Evolutionary conservation across 2,329 filamentous ascomycete species (phyloP), one percentile per base, ranked within the genome.

Genomic region (Fusarium kyushuense): DNA sequence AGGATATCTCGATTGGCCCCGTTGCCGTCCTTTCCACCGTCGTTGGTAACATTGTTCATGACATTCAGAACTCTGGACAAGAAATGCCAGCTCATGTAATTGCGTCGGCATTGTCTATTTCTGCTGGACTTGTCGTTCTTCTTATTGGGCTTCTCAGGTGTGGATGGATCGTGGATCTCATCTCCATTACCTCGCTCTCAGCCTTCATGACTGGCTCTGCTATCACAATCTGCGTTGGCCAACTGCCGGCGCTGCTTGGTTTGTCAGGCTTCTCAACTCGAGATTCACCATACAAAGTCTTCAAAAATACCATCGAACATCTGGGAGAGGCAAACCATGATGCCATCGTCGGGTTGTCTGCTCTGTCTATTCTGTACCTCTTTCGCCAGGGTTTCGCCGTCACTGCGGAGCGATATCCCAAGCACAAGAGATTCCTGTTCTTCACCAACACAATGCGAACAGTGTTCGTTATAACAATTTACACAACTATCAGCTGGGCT

Each of bases 131-230:
- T 35, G 91, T 97, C 59, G 90, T 97, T 36, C 84, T 90, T 49
- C 87, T 89, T 65, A 87, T 98, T 64, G 96, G 95, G 5, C 81
- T 97, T 5, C 81, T 92, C 42, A 89, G 94, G 46, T 86, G 90
- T 36, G 95, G 96, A 8, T 97, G 94, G 89, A 90, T 98, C 51
- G 94, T 97, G 47, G 94, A 98, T 70, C 87, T 97, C 74, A 97
- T 98, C 73, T 92, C 96, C 2, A 87, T 97, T 57, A 90, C 93
- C 2, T 92, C 94, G 0, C 92, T 98, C 54, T 94, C 92, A 0
- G 94, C 96, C 4, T 98, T 97, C 83, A 97, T 98, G 92, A 98
- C 96, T 0, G 95, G 95, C 4, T 97, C 95, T 7, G 94, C 95
- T 54, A 86, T 99, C 78, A 97, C 88, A 73, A 98, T 99, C 75